Conservation (phyloP, 1,284 basidiomycete species). For the Irpex sp. region DNA sequence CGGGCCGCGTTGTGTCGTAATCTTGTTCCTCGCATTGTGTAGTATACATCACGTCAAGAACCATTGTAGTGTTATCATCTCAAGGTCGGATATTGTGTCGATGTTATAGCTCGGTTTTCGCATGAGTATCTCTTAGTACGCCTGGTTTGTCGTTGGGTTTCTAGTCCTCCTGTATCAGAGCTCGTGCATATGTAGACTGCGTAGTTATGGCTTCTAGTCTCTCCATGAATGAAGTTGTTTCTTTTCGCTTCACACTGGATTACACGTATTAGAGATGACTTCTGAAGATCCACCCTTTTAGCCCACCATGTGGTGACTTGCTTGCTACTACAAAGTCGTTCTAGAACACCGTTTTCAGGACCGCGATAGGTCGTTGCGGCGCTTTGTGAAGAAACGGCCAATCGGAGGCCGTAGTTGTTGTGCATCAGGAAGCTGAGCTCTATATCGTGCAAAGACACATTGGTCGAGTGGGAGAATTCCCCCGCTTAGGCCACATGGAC, state of each 20-base stretch:
- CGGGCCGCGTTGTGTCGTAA: neutral
- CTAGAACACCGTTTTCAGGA: neutral
- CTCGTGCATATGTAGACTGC: neutral
- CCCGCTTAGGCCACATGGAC: conserved; percentile 15
- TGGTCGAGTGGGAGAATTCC: conserved; percentile 21
- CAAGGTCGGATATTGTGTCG: conserved; percentile 9
- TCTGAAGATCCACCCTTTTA: neutral
- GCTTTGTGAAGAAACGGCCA: conserved; percentile 11
- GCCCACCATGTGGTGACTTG: neutral
- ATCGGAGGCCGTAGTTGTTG: conserved; percentile 20
- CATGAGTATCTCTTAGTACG: neutral
- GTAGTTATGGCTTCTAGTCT: neutral
- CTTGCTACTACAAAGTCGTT: neutral
- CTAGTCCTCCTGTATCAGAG: neutral
- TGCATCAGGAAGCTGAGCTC: conserved; percentile 22
- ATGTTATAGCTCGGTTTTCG: conserved; percentile 5
- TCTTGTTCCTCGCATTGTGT: neutral
- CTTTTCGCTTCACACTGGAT: neutral
- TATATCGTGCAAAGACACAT: conserved; percentile 9
- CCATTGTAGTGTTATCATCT: conserved; percentile 10
- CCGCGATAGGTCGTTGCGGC: neutral
- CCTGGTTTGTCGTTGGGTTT: neutral
- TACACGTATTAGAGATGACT: neutral
- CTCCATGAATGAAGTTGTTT: neutral
- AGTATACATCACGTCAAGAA: conserved; percentile 9